phyloP scores from a whole-genome alignment of 306 rosid species.

The Dryas octopetala region DNA sequence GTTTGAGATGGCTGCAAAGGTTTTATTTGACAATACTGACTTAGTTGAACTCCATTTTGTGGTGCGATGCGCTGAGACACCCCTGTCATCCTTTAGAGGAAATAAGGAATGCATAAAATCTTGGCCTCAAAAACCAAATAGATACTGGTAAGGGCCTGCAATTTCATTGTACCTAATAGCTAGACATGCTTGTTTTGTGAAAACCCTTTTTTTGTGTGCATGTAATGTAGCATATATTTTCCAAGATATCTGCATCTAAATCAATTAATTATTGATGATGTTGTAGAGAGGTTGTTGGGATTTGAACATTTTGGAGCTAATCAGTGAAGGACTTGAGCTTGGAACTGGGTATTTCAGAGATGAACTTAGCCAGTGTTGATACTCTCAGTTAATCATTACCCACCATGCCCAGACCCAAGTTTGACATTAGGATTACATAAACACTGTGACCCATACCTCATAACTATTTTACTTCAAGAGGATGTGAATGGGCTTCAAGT shows the following conservation, averaged over 20 bases:
- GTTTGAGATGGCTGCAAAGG: too few species aligned
- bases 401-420: slow-evolving; percentile 34
- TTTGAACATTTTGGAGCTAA: slow-evolving; percentile 23
- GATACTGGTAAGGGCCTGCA: slow-evolving; percentile 9
- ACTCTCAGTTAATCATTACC: slow-evolving; percentile 19
- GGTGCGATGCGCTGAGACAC: slow-evolving; percentile 26
- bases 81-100: slow-evolving; percentile 23
- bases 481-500: slow-evolving; percentile 42
- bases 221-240: background rate
- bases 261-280: background rate
- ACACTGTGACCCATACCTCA: slow-evolving; percentile 28
- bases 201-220: background rate
- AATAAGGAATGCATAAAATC: background rate
- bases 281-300: slow-evolving; percentile 21
- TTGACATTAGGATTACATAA: slow-evolving; percentile 32
- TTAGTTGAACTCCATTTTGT: background rate
- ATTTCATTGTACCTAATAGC: too few species aligned
- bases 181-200: background rate
- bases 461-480: slow-evolving; percentile 26
- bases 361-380: slow-evolving; percentile 8
- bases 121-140: slow-evolving; percentile 25
- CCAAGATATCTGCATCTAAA: too few species aligned
- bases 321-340: slow-evolving; percentile 26
- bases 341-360: slow-evolving; percentile 11
- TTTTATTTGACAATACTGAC: too few species aligned